Percentiles rank a stretch among this genome's conserved stretches.
Evolutionary conservation across 345 rosid genomes (phyloP).

Genomic region (Conringia planisiliqua): DNA sequence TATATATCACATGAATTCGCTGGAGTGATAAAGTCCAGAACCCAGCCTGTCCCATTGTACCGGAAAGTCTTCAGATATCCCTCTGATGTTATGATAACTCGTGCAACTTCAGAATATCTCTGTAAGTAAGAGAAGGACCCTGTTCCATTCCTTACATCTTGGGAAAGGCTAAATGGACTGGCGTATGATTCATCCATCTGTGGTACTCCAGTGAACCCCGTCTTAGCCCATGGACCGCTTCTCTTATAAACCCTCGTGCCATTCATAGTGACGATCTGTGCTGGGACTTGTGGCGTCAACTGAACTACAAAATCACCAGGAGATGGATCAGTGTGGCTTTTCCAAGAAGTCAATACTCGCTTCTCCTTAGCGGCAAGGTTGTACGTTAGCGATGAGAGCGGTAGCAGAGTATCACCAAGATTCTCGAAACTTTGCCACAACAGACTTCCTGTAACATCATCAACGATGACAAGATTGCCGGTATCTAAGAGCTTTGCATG

Average conservation of each 20-base stretch:
- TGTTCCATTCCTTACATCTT: constrained; percentile 23
- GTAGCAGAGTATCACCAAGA: constrained; percentile 32
- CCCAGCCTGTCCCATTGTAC: constrained; percentile 24
- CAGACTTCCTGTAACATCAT: constrained; percentile 12
- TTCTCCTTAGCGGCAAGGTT: constrained; percentile 5
- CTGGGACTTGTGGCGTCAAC: constrained; percentile 23
- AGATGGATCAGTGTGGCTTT: constrained; percentile 26
- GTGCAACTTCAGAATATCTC: background rate
- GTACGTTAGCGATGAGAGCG: constrained; percentile 15
- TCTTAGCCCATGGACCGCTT: constrained; percentile 28
- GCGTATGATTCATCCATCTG: constrained; percentile 18
- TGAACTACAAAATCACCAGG: constrained; percentile 24
- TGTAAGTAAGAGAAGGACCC: constrained; percentile 14
- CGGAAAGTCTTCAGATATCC: constrained; percentile 9
- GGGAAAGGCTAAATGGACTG: constrained; percentile 14
- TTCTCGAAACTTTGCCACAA: constrained; percentile 28
- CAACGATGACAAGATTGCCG: constrained; percentile 21
- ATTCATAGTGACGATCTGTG: constrained; percentile 21
- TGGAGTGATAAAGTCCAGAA: background rate
- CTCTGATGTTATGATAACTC: constrained; percentile 19
- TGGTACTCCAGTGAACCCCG: constrained; percentile 18
- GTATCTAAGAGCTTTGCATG: constrained; percentile 29
- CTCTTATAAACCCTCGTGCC: constrained; percentile 13
- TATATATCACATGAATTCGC: constrained; percentile 11
- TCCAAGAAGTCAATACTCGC: constrained; percentile 24